Conservation (phyloP, 2,329 filamentous ascomycete species). For the Ophiostoma tasmaniense region DNA sequence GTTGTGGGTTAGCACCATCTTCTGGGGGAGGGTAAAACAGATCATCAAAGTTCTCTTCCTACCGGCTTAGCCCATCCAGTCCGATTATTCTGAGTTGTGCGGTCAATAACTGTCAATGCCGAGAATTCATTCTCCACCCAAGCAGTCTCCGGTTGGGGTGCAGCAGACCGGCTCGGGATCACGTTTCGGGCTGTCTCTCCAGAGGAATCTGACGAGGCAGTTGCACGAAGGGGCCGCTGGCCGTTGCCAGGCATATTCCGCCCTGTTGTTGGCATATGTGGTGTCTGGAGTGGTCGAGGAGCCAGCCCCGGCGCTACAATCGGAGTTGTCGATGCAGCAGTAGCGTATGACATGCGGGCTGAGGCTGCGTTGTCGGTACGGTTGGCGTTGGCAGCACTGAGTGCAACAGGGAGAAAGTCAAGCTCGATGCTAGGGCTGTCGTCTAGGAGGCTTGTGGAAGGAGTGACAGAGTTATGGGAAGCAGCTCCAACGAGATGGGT, state of each 20-base stretch:
- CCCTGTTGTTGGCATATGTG: neutral
- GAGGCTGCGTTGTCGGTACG: neutral
- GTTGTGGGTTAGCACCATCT: neutral
- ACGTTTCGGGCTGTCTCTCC: neutral
- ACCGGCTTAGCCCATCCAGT: slow-evolving; percentile 21
- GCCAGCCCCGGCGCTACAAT: neutral
- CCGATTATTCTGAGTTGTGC: neutral
- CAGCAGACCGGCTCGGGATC: neutral
- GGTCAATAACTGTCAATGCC: neutral
- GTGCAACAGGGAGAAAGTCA: slow-evolving; percentile 16
- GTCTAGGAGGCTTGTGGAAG: slow-evolving; percentile 15
- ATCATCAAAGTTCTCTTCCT: neutral
- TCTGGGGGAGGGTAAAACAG: neutral
- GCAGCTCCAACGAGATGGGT: slow-evolving; percentile 12
- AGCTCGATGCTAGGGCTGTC: slow-evolving; percentile 11
- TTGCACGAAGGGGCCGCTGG: neutral
- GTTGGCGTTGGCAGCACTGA: slow-evolving; percentile 15
- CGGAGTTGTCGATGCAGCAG: neutral
- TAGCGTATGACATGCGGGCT: neutral
- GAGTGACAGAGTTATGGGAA: slow-evolving; percentile 10
- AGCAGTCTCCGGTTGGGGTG: neutral
- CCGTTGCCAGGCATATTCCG: neutral
- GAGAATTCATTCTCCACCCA: slow-evolving; percentile 15
- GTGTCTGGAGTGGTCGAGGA: neutral
- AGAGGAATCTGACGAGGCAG: neutral